A percentile compares a stretch with the other conserved stretches of the same genome.
phyloP scores from a whole-genome alignment of 225 moss, liverwort and hornwort genomes.

The Straminergon stramineum region DNA sequence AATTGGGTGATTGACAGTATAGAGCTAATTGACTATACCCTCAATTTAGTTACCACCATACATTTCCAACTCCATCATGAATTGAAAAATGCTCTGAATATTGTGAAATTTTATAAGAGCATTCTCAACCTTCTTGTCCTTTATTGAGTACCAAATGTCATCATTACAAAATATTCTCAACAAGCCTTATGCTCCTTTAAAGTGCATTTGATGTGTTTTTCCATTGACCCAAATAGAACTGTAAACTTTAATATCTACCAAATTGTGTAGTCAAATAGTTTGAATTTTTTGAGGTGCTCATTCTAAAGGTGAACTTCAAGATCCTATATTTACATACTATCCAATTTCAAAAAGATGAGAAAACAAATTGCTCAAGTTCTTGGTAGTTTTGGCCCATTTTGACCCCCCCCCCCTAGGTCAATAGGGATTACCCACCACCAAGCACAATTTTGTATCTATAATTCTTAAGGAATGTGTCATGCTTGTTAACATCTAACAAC shows the following conservation, averaged over 20 bases:
- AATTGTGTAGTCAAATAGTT: accelerated
- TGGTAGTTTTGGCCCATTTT: background rate
- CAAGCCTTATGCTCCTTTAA: background rate
- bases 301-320: background rate
- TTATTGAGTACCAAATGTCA: accelerated
- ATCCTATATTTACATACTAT: background rate
- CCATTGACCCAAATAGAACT: background rate
- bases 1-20: no score
- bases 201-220: background rate
- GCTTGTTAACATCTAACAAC: background rate
- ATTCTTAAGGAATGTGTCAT: background rate
- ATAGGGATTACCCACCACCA: accelerated
- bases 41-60: accelerated
- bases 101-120: background rate
- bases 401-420: no score
- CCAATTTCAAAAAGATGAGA: background rate
- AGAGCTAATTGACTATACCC: no score
- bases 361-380: background rate
- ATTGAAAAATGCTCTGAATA: accelerated
- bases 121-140: background rate
- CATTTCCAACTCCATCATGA: accelerated
- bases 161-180: background rate
- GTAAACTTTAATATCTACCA: background rate
- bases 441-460: background rate
- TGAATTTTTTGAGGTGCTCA: background rate